Percentiles rank a stretch among this genome's conserved stretches.
These are phyloP conservation scores for Psilocybe subaeruginosa DNA, from an alignment of 768 basidiomycete genomes.

Conservation along the genomic window DNA sequence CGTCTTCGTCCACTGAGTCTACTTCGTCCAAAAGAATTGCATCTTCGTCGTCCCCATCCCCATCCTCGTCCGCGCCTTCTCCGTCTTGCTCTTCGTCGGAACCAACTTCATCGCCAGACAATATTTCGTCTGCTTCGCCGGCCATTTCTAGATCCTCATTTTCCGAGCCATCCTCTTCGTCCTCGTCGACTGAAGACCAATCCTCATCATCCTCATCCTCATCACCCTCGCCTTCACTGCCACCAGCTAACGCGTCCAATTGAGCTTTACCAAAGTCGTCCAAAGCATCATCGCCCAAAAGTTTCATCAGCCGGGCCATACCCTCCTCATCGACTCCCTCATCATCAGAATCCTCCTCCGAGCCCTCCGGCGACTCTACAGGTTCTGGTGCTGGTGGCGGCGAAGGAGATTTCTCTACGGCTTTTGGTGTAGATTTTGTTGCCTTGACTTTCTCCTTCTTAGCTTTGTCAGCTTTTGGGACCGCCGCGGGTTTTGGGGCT, in stretches of 20 bases:
- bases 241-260: constrained; percentile 40
- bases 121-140: constrained; percentile 37
- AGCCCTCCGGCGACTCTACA: constrained; percentile 7
- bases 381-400: constrained; percentile 3
- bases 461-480: constrained; percentile 3
- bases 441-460: constrained; percentile 13
- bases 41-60: constrained; percentile 28
- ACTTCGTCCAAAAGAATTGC: constrained; percentile 69
- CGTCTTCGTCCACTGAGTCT: constrained; percentile 79
- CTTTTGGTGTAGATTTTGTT: constrained; percentile 9
- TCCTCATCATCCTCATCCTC: constrained; percentile 23
- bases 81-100: constrained; percentile 26
- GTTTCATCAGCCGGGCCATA: constrained; percentile 22
- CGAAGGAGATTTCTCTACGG: constrained; percentile 7
- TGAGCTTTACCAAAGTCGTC: constrained; percentile 64
- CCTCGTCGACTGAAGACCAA: constrained; percentile 36
- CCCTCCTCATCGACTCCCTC: constrained; percentile 23
- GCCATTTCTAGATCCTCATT: constrained; percentile 26
- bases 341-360: constrained; percentile 22
- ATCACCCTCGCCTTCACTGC: constrained; percentile 16
- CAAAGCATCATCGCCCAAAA: constrained; percentile 46
- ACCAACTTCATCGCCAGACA: constrained; percentile 35
- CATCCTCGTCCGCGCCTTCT: constrained; percentile 40
- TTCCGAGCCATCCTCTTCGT: constrained; percentile 18
- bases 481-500: constrained; percentile 6